A percentile compares a stretch with the other conserved stretches of the same genome.
phyloP scores from a whole-genome alignment of 176 grass and related monocot genomes.

The Raddia distichophylla region DNA sequence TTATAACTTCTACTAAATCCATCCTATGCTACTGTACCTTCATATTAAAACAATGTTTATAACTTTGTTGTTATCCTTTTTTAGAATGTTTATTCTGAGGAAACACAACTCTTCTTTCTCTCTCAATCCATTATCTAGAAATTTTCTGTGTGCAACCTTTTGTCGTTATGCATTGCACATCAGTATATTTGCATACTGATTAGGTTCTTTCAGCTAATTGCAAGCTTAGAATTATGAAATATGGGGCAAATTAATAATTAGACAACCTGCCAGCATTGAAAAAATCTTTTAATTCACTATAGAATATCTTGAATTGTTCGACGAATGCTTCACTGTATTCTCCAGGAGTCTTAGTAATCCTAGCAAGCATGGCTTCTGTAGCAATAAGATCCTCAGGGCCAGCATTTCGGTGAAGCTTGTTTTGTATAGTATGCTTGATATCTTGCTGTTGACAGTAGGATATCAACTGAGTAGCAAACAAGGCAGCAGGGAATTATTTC shows the following conservation, averaged over 20 bases:
- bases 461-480: constrained; percentile 36
- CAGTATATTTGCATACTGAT: constrained; percentile 4
- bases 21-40: neutral
- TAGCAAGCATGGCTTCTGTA: constrained; percentile 93
- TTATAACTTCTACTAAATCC: constrained; percentile 14
- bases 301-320: constrained; percentile 94
- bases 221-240: constrained; percentile 21
- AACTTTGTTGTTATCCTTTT: neutral
- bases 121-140: neutral
- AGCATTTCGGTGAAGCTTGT: constrained; percentile 97
- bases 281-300: constrained; percentile 89
- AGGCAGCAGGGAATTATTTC: constrained; percentile 4
- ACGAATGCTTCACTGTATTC: constrained; percentile 81
- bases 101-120: constrained; percentile 12
- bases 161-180: constrained; percentile 13
- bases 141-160: constrained; percentile 18
- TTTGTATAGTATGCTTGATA: constrained; percentile 99
- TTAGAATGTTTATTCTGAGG: neutral
- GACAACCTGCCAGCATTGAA: constrained; percentile 97
- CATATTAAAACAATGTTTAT: neutral
- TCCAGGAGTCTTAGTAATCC: constrained; percentile 76
- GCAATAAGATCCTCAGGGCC: constrained; percentile 99
- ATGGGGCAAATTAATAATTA: constrained; percentile 27
- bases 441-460: constrained; percentile 79
- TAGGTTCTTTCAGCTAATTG: constrained; percentile 33